phyloP scores from a whole-genome alignment of 306 rosid species.

The Cucumis sativus region Cucumber_9930_V3 NC_026661.2:2433001-2433500 shows the following conservation, averaged over 20 bases:
- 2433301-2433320: slow-evolving; percentile 24
- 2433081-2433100: slow-evolving; percentile 36
- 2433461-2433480: slow-evolving; percentile 96
- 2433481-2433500: slow-evolving; percentile 97
- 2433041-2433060: not conserved
- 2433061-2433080: not conserved
- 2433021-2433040: not conserved
- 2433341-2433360: slow-evolving; percentile 53
- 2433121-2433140: slow-evolving; percentile 59
- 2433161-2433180: slow-evolving; percentile 62
- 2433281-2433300: not conserved
- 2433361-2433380: slow-evolving; percentile 55
- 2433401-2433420: slow-evolving; percentile 64
- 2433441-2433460: slow-evolving; percentile 99
- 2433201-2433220: slow-evolving; percentile 74
- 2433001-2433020: not conserved
- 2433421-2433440: slow-evolving; percentile 75
- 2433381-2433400: slow-evolving; percentile 88
- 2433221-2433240: slow-evolving; percentile 99
- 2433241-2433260: slow-evolving; percentile 32
- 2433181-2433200: slow-evolving; percentile 88
- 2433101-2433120: slow-evolving; percentile 85
- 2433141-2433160: slow-evolving; percentile 89
- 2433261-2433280: slow-evolving; percentile 18
- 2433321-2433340: slow-evolving; percentile 98